phyloP scores from a whole-genome alignment of 768 basidiomycete species.

The Leccinum arenicola region DNA sequence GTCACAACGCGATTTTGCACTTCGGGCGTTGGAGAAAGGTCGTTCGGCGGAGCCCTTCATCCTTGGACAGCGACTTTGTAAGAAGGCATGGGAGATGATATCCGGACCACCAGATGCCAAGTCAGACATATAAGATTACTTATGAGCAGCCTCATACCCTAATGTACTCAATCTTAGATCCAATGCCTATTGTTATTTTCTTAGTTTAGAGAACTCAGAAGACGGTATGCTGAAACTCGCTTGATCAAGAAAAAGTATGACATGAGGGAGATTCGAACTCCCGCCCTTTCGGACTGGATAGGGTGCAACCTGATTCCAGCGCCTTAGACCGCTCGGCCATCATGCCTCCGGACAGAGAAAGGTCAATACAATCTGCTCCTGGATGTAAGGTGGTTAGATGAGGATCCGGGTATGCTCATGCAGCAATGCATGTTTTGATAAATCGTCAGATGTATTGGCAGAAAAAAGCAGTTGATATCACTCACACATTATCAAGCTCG shows the following conservation, averaged over 20 bases:
- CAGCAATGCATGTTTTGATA: neutral
- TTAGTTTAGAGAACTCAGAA: neutral
- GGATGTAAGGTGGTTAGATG: no score
- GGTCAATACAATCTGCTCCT: neutral
- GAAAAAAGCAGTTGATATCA: neutral
- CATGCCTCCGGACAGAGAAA: conserved; percentile 19
- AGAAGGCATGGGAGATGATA: conserved; percentile 39
- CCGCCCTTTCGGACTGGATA: conserved; percentile 36
- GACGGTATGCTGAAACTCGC: neutral
- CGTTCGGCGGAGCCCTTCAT: conserved; percentile 56
- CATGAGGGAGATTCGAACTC: conserved; percentile 36
- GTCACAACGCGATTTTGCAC: conserved; percentile 54
- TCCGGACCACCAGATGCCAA: conserved; percentile 30
- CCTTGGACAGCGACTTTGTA: conserved; percentile 39
- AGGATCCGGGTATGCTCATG: no score
- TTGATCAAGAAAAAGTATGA: conserved; percentile 18
- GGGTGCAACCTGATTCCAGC: conserved; percentile 44
- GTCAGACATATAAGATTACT: conserved; percentile 24
- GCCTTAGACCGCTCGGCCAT: conserved; percentile 63
- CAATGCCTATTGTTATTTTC: neutral
- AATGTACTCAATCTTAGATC: conserved; percentile 10
- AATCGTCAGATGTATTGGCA: neutral
- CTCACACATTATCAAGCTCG: neutral
- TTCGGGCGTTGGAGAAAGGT: conserved; percentile 62
- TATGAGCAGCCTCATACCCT: conserved; percentile 26